A percentile compares a stretch with the other conserved stretches of the same genome.
phyloP scores from a whole-genome alignment of 1,284 basidiomycete species.

The Leccinum solheimii region DNA sequence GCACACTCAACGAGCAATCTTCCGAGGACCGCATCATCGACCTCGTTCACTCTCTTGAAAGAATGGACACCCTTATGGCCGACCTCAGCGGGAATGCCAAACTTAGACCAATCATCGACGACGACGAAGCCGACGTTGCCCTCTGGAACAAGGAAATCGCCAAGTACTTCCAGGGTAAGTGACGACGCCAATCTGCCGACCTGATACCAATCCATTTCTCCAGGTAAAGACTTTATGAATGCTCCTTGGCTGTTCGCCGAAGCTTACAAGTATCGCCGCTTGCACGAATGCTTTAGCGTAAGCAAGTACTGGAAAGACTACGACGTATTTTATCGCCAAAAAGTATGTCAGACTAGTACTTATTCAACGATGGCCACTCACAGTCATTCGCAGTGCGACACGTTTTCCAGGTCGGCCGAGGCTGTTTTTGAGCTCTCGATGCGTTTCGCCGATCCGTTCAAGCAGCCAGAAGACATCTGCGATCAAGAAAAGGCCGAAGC shows the following conservation, averaged over 20 bases:
- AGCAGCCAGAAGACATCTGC: slow-evolving; percentile 56
- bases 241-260: slow-evolving; percentile 96
- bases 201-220: background rate
- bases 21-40: slow-evolving; percentile 87
- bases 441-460: slow-evolving; percentile 88
- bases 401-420: slow-evolving; percentile 89
- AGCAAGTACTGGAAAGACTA: slow-evolving; percentile 92
- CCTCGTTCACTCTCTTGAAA: slow-evolving; percentile 83
- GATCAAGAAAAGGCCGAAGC: slow-evolving; percentile 66
- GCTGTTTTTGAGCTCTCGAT: slow-evolving; percentile 96
- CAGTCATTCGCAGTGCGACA: slow-evolving; percentile 71
- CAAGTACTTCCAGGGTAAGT: slow-evolving; percentile 84
- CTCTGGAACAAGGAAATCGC: slow-evolving; percentile 98
- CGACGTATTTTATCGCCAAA: slow-evolving; percentile 90
- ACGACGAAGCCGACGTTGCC: slow-evolving; percentile 91
- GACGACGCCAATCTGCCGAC: background rate
- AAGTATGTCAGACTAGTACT: slow-evolving; percentile 44
- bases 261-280: slow-evolving; percentile 95
- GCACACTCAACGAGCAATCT: slow-evolving; percentile 86
- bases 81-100: slow-evolving; percentile 81
- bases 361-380: slow-evolving; percentile 4
- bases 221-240: slow-evolving; percentile 95
- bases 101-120: slow-evolving; percentile 86
- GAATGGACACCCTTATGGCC: slow-evolving; percentile 82
- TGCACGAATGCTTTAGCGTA: slow-evolving; percentile 94